Evolutionary conservation across 371 early-diverging fungal species (phyloP), one percentile per base, ranked within the genome.

Genomic region (Zychaea mexicana): DNA sequence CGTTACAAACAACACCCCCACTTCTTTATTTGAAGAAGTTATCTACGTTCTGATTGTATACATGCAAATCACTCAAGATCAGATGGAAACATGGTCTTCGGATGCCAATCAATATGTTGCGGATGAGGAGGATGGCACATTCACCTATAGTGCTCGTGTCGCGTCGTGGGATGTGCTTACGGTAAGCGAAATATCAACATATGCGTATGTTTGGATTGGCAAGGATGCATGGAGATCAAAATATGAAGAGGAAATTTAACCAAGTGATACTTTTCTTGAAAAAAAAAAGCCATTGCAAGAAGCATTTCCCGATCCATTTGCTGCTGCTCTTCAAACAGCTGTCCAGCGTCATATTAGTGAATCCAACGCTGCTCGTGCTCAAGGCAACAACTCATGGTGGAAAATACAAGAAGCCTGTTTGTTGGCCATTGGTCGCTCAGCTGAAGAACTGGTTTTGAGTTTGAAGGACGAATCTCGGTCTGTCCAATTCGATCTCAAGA

Each of bases 61-160:
- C 62, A 80, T 90, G 79, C 95, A 94, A 65, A 93, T 96, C 70
- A 94, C 94, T 0, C 82, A 88, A 53, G 93, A 92, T 22, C 92
- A 90, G 69, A 81, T 76, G 1, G 94, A 93, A 26, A 83, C 78
- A 30, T 97, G 97, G 97, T 74, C 76, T 9, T 70, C 77, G 24
- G 96, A 97, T 70, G 86, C 92, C 47, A 93, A 94, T 61, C 87
- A 93, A 64, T 96, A 87, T 64, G 90, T 96, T 22, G 92, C 92
- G 21, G 97, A 96, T 66, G 94, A 94, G 57, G 93, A 94, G 53
- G 95, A 96, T 57, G 94, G 92, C 39, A 90, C 91, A 3, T 88
- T 86, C 39, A 86, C 85, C 7, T 94, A 88, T 71, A 94, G 86
- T 57, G 90, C 94, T 42, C 88, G 96, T 64, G 85, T 94, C 15